Evolutionary conservation across 306 rosid genomes (phyloP), one percentile per base, ranked within the genome.

Genomic region (Canavalia ensiformis): DNA sequence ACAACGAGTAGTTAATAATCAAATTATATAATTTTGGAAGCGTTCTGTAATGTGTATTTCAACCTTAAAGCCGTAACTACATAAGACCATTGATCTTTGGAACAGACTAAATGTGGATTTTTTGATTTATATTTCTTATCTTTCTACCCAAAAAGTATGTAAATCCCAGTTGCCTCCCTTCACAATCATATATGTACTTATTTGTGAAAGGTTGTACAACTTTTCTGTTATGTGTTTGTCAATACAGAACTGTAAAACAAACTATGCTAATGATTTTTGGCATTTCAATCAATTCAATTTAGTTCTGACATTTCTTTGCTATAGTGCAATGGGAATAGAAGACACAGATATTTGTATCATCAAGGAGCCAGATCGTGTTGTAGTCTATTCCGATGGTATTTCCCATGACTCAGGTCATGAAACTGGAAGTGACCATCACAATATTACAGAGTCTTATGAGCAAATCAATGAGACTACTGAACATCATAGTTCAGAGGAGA

Each of bases 311-410:
- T 62, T 90, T 86, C 77, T 63, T 69, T 68, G 66, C 79, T 87
- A 37, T 70, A 92, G 97, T 68, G 87, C 85, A 66, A 96, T 92
- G 98, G 97, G 87, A 57, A 76, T 85, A 46, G 97, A 90, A 84
- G 99, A 86, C 51, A 74, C 96, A 5, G 97, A 96, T 82, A 88
- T 90, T 83, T 93, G 99, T 85, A 54, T 88, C 88, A 95, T 92
- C 87, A 90, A 90, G 89, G 97, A 92, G 88, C 96, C 98, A 18
- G 98, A 94, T 82, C 31, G 83, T 77, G 94, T 89, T 37, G 50
- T 84, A 82, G 84, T 86, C 18, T 93, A 90, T 87, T 90, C 97
- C 66, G 84, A 89, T 68, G 92, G 84, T 57, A 78, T 66, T 85
- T 81, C 90, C 44, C 84, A 78, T 58, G 91, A 89, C 58, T 87